Percentiles rank a stretch among this genome's conserved stretches.
Evolutionary conservation across 2,329 filamentous ascomycete genomes (phyloP).

Genomic region (Pseudogymnoascus sp.): DNA sequence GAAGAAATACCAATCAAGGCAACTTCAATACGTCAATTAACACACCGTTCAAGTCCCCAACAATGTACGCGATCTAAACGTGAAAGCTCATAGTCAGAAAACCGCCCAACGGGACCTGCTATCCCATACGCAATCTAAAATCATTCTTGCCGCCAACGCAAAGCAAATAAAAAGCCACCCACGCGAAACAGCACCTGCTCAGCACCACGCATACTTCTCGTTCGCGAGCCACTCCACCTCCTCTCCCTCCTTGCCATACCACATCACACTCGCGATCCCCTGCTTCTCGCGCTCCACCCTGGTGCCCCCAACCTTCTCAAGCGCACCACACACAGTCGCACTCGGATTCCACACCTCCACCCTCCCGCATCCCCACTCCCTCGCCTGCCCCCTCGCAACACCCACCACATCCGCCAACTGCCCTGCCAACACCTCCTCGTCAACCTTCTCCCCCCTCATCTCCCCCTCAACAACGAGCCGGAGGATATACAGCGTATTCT

Average conservation of each 20-base stretch:
- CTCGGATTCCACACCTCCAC: conserved; percentile 82
- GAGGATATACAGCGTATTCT: conserved; percentile 62
- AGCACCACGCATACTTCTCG: conserved; percentile 76
- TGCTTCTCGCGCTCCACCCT: conserved; percentile 50
- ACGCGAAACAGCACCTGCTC: conserved; percentile 14
- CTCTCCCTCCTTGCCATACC: conserved; percentile 50
- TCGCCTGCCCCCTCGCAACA: conserved; percentile 61
- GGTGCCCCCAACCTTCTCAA: conserved; percentile 37
- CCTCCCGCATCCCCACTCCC: conserved; percentile 58
- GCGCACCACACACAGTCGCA: conserved; percentile 38
- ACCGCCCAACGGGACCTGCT: background rate
- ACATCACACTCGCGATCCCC: conserved; percentile 64
- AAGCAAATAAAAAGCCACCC: background rate
- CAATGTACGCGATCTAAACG: background rate
- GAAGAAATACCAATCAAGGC: background rate
- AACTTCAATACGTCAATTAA: background rate
- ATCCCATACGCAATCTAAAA: background rate
- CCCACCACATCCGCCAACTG: conserved; percentile 55
- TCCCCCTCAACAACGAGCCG: conserved; percentile 58
- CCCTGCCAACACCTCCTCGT: conserved; percentile 37
- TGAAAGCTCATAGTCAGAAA: background rate
- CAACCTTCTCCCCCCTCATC: conserved; percentile 14
- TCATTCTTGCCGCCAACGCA: background rate
- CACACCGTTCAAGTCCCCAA: background rate
- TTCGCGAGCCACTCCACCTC: conserved; percentile 64